A percentile compares a stretch with the other conserved stretches of the same genome.
Conservation (phyloP, 1,284 basidiomycete genomes). For the Melampsora medusae region DNA sequence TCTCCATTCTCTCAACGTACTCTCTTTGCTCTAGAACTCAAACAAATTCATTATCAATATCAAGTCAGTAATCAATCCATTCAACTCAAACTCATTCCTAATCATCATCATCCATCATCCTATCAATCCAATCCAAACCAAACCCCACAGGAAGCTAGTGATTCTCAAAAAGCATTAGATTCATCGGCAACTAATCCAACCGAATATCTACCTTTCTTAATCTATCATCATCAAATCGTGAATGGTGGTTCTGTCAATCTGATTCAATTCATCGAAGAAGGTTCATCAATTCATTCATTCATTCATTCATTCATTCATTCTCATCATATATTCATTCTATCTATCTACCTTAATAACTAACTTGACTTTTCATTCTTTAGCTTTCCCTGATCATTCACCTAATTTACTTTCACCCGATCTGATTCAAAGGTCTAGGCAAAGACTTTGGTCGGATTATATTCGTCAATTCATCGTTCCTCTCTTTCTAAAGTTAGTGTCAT, state of each 20-base stretch:
- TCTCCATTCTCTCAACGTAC: slow-evolving; percentile 48
- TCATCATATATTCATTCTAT: no score
- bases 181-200: slow-evolving; percentile 31
- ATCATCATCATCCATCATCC: neutral
- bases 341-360: no score
- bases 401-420: slow-evolving; percentile 32
- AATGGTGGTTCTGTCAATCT: slow-evolving; percentile 30
- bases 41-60: slow-evolving; percentile 62
- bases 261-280: slow-evolving; percentile 44
- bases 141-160: slow-evolving; percentile 20
- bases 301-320: neutral
- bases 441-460: slow-evolving; percentile 44
- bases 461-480: slow-evolving; percentile 37
- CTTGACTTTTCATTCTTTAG: neutral
- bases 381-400: slow-evolving; percentile 32
- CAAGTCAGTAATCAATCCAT: slow-evolving; percentile 8
- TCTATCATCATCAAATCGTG: slow-evolving; percentile 23
- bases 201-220: slow-evolving; percentile 41
- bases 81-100: no score
- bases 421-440: slow-evolving; percentile 34
- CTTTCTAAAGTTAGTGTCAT: slow-evolving; percentile 32
- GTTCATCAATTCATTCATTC: neutral
- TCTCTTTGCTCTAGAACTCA: slow-evolving; percentile 56
- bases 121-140: neutral
- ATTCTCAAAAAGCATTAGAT: slow-evolving; percentile 39